These are phyloP conservation scores for Nannochloris sp. DNA, from an alignment of 139 green algal species.

Conservation along the genomic window DNA sequence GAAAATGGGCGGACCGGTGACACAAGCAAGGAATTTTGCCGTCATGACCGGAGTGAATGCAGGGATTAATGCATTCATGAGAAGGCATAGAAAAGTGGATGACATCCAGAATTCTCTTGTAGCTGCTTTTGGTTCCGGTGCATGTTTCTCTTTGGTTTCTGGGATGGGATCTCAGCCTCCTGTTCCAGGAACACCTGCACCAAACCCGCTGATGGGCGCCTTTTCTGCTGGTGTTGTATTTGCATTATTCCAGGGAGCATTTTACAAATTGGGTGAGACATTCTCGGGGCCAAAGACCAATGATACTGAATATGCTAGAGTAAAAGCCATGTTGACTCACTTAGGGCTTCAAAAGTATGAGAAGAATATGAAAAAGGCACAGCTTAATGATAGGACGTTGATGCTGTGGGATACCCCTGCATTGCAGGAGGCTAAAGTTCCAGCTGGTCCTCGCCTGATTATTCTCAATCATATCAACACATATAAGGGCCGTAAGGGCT, in stretches of 20 bases:
- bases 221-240: slow-evolving; percentile 59
- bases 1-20: slow-evolving; percentile 54
- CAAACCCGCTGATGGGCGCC: slow-evolving; percentile 33
- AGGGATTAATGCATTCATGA: slow-evolving; percentile 58
- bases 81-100: slow-evolving; percentile 62
- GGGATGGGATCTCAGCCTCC: slow-evolving; percentile 26
- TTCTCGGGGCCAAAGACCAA: slow-evolving; percentile 10
- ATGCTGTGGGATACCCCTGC: slow-evolving; percentile 75
- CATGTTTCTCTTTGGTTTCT: slow-evolving; percentile 65
- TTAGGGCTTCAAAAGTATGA: slow-evolving; percentile 62
- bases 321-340: slow-evolving; percentile 60
- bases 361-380: slow-evolving; percentile 81
- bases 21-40: slow-evolving; percentile 82
- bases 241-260: slow-evolving; percentile 62
- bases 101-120: slow-evolving; percentile 66
- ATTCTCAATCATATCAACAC: slow-evolving; percentile 87
- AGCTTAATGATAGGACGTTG: slow-evolving; percentile 87
- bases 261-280: slow-evolving; percentile 56
- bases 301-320: slow-evolving; percentile 58
- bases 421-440: slow-evolving; percentile 76
- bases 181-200: slow-evolving; percentile 9
- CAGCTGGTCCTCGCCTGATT: slow-evolving; percentile 81
- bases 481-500: slow-evolving; percentile 41
- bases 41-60: slow-evolving; percentile 89
- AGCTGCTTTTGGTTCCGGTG: slow-evolving; percentile 68